Evolutionary conservation across 2,329 filamentous ascomycete species (phyloP), one percentile per base, ranked within the genome.

Genomic region (Aspergillus sp.): DNA sequence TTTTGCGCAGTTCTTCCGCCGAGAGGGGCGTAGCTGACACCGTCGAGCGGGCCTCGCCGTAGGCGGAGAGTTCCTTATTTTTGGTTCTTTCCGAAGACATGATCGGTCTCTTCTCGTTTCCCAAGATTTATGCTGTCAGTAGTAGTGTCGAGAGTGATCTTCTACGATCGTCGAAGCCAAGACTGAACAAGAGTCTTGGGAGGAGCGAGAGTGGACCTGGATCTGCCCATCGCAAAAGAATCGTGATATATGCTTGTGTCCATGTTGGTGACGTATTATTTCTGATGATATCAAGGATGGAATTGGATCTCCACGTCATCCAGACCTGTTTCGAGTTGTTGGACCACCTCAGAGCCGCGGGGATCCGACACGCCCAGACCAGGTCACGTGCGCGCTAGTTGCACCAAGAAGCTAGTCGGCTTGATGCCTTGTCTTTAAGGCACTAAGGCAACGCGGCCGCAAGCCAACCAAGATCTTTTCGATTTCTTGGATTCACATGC

Each of bases 41-140:
- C 1, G 88, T 91, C 28, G 89, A 87, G 57, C 89, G 85, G 70
- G 89, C 88, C 56, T 79, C 75, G 68, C 89, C 89, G 71, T 85
- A 91, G 7, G 88, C 81, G 69, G 84, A 85, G 72, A 91, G 87
- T 70, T 82, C 86, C 71, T 84, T 8, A 8, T 47, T 8, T 7
- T 55, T 25, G 5, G 4, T 9, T n/a, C 31, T 55, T 8, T 48
- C n/a, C 5, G 4, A 13, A 13, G 52, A 17, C 31, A 41, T 53
- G 13, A 13, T 48, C 8, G 23, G 2, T 48, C 4, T 46, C 43
- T 53, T 5, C 13, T 48, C 4, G 23, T 5, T 48, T 1, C 4
- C 11, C 17, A 6, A 41, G 13, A 41, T 5, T 15, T 41, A 17
- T 41, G 5, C 11, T 41, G 34, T 38, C 15, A 15, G 15, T 38